phyloP scores from a whole-genome alignment of 192 early-diverging fungal species.

The Backusella circina region DNA sequence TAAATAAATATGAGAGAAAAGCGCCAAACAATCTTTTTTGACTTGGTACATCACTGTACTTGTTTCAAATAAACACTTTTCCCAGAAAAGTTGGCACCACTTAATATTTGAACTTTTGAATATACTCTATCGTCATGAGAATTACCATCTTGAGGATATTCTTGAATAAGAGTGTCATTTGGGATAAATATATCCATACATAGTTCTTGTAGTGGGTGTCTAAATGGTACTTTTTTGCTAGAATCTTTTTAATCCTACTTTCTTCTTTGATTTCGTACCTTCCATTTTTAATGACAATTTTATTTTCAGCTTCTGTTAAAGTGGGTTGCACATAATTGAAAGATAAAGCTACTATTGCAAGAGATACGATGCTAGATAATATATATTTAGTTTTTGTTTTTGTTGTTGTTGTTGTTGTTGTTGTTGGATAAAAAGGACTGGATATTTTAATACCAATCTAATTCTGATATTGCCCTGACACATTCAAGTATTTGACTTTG shows the following conservation, averaged over 20 bases:
- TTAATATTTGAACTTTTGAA: slow-evolving; percentile 58
- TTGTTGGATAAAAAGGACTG: no score
- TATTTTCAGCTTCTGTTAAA: slow-evolving; percentile 47
- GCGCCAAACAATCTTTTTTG: neutral
- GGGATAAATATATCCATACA: slow-evolving; percentile 61
- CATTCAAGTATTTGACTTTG: slow-evolving; percentile 31
- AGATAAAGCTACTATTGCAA: slow-evolving; percentile 54
- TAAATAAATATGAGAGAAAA: neutral
- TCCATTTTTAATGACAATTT: slow-evolving; percentile 60
- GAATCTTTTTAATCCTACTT: neutral
- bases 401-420: neutral
- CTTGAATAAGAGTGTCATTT: slow-evolving; percentile 61
- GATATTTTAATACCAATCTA: slow-evolving; percentile 59
- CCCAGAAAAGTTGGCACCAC: slow-evolving; percentile 84
- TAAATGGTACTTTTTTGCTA: slow-evolving; percentile 3
- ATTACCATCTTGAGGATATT: neutral
- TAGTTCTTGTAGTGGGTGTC: slow-evolving; percentile 67
- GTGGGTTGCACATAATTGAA: slow-evolving; percentile 53
- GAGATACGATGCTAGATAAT: slow-evolving; percentile 53
- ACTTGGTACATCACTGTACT: slow-evolving; percentile 10
- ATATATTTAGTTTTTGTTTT: neutral
- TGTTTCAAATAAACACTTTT: slow-evolving; percentile 76
- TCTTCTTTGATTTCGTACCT: slow-evolving; percentile 42
- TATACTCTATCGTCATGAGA: neutral
- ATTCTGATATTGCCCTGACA: slow-evolving; percentile 49